phyloP scores from a whole-genome alignment of 2,329 filamentous ascomycete species.

The Leptosphaerulina australis region DNA sequence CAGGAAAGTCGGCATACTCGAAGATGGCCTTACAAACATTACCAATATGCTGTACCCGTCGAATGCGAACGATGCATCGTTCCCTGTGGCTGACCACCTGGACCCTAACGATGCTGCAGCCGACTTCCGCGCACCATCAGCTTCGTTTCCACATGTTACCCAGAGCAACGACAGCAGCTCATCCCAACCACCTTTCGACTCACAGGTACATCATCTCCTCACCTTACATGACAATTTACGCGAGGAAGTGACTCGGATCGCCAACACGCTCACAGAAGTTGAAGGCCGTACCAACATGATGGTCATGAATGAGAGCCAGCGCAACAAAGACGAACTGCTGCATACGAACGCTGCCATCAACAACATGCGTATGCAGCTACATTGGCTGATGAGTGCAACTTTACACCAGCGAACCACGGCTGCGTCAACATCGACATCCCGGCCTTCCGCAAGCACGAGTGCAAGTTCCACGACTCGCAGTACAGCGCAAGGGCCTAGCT shows the following conservation, averaged over 20 bases:
- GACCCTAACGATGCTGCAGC: constrained; percentile 41
- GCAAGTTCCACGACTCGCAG: constrained; percentile 31
- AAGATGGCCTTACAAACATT: constrained; percentile 52
- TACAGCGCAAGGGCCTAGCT: constrained; percentile 33
- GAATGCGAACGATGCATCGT: constrained; percentile 40
- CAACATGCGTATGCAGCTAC: constrained; percentile 64
- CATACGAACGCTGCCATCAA: constrained; percentile 66
- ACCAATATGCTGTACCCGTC: constrained; percentile 51
- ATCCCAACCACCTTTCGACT: constrained; percentile 51
- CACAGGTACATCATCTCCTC: constrained; percentile 63
- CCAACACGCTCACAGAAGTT: constrained; percentile 62
- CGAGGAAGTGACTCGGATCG: constrained; percentile 63
- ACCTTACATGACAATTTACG: constrained; percentile 66
- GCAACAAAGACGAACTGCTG: constrained; percentile 66
- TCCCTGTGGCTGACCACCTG: constrained; percentile 42
- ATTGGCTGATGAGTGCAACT: constrained; percentile 66
- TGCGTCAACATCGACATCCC: constrained; percentile 32
- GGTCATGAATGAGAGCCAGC: constrained; percentile 66
- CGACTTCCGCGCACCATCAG: constrained; percentile 44
- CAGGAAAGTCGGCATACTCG: constrained; percentile 53
- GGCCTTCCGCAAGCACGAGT: constrained; percentile 32
- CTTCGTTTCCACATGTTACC: constrained; percentile 42
- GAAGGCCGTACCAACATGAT: constrained; percentile 67
- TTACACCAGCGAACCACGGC: constrained; percentile 52
- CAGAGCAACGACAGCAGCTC: constrained; percentile 30